Evolutionary conservation across 2,329 filamentous ascomycete genomes (phyloP).

Genomic region (Trichophyton equinum): DNA sequence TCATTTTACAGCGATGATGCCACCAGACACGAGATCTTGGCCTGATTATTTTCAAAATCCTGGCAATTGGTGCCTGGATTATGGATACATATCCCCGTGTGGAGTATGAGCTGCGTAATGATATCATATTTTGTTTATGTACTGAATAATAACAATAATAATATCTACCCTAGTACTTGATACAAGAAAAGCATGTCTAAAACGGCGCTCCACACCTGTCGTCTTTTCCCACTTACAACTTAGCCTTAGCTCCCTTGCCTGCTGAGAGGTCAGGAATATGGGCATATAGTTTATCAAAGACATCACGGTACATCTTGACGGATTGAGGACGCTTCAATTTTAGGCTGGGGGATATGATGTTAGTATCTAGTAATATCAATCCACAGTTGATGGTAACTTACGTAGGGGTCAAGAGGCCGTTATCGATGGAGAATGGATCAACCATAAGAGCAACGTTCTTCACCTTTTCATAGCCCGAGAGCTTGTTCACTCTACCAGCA

Average conservation of each 20-base stretch:
- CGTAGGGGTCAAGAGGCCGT: slow-evolving; percentile 55
- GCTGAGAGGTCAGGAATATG: slow-evolving; percentile 34
- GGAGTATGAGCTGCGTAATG: no score
- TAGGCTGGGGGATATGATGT: slow-evolving; percentile 35
- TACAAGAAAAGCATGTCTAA: neutral
- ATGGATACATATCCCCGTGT: no score
- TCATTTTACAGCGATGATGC: no score
- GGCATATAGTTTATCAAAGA: slow-evolving; percentile 50
- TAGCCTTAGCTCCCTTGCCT: slow-evolving; percentile 23
- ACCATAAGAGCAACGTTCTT: slow-evolving; percentile 60
- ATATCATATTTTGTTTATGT: no score
- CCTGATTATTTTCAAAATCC: no score
- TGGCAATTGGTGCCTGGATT: no score
- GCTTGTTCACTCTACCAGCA: slow-evolving; percentile 70
- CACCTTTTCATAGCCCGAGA: slow-evolving; percentile 83
- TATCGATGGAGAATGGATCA: slow-evolving; percentile 88
- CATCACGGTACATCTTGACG: slow-evolving; percentile 47
- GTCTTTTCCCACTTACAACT: slow-evolving; percentile 21
- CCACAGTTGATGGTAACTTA: slow-evolving; percentile 20
- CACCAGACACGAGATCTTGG: no score
- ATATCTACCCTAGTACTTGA: neutral
- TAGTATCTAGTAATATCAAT: slow-evolving; percentile 1
- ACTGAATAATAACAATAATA: neutral
- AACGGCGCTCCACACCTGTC: neutral
- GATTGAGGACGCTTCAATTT: slow-evolving; percentile 61